Evolutionary conservation across 2,329 filamentous ascomycete genomes (phyloP), one percentile per base, ranked within the genome.

Genomic region (Hypomyces rosellus): DNA sequence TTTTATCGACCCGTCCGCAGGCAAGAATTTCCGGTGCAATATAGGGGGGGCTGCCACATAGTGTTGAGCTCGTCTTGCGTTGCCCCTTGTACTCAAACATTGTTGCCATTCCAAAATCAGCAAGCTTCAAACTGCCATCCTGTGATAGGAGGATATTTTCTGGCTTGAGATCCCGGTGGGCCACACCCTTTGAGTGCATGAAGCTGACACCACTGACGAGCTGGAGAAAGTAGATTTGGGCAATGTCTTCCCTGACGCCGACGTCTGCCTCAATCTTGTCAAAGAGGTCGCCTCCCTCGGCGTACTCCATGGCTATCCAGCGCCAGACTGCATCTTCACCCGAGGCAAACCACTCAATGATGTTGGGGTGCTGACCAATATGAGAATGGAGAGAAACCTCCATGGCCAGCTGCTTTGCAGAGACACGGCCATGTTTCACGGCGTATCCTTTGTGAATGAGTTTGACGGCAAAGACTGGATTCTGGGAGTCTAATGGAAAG

Each of bases 221-320:
- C 71, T 99, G 93, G 3, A 85, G 80, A 67, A 99, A 99, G 73
- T 97, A 99, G 54, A 96, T 82, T 66, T 99, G 95, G 34, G 93
- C 92, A 64, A 99, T 89, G 65, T 97, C 89, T 67, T 95, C 84
- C 6, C 86, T 82, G n/a, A 97, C 89, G 44, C 93, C 93, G 41
- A 92, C 88, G 67, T 99, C 93, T 15, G 93, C 91, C 71, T 99
- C 95, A 60, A 99, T 97, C 75, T 99, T 99, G 81, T 99, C 93
- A 68, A 99, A 99, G 7, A 99, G 77, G 65, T 99, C 93, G 11
- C 93, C 93, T 39, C 93, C 93, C 61, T 95, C 89, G 42, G 93
- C 93, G 59, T 89, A 86, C 69, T 99, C 93, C 90, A 99, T 96
- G 37, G 91, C 92, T 60, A 99, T 96, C 93, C 93, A 99, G 59